Evolutionary conservation across 1,139 yeast genomes (phyloP).

Genomic region (Pneumocystis sp.): DNA sequence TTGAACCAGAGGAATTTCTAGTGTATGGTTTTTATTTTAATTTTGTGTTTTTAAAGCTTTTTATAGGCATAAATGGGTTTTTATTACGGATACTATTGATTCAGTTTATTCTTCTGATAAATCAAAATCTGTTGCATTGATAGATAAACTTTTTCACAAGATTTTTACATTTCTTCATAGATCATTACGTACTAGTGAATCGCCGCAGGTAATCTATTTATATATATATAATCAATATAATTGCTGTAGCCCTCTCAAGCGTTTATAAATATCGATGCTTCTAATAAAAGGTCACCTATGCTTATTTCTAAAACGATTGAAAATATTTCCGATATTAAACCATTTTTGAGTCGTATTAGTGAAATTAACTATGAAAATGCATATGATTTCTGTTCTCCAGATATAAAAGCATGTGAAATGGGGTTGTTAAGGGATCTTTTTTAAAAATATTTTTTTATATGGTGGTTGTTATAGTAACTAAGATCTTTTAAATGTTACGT

Average conservation of each 20-base stretch:
- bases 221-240: not conserved
- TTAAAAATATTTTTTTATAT: not conserved
- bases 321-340: slow-evolving; percentile 40
- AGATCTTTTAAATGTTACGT: too few species aligned
- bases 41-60: not conserved
- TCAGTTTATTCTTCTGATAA: slow-evolving; percentile 35
- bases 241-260: not conserved
- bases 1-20: slow-evolving; percentile 67
- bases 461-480: not conserved
- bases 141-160: slow-evolving; percentile 24
- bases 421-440: slow-evolving; percentile 47
- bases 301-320: slow-evolving; percentile 24
- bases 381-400: slow-evolving; percentile 41
- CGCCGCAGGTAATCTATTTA: not conserved
- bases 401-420: slow-evolving; percentile 34
- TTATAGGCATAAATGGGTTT: slow-evolving; percentile 55
- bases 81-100: slow-evolving; percentile 57
- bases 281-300: slow-evolving; percentile 11
- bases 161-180: slow-evolving; percentile 12
- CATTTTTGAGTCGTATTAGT: slow-evolving; percentile 58
- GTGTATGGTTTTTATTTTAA: slow-evolving; percentile 22
- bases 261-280: slow-evolving; percentile 4
- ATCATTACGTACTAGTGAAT: slow-evolving; percentile 3
- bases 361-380: slow-evolving; percentile 58
- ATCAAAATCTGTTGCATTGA: slow-evolving; percentile 26